Conservation (phyloP, 2,329 filamentous ascomycete genomes). For the Talaromyces sp. region DNA sequence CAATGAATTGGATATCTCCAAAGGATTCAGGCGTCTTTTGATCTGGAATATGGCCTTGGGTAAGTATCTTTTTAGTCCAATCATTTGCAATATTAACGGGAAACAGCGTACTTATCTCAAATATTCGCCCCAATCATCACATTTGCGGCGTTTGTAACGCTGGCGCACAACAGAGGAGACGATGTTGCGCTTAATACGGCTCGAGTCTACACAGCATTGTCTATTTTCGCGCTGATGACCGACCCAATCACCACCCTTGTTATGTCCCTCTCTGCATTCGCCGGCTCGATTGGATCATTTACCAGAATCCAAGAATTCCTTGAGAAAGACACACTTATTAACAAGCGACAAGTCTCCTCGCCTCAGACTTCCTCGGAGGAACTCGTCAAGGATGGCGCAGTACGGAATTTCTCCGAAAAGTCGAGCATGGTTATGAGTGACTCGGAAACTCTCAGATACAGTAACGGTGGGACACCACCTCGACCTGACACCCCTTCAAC, state of each 20-base stretch:
- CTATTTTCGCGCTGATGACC: conserved; percentile 22
- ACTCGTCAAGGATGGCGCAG: conserved; percentile 14
- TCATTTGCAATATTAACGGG: conserved; percentile 1
- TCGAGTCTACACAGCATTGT: conserved; percentile 23
- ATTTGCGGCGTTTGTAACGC: conserved; percentile 19
- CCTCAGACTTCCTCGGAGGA: conserved; percentile 5
- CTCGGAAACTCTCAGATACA: conserved; percentile 15
- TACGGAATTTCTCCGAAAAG: conserved; percentile 18
- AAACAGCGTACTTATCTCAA: conserved; percentile 32
- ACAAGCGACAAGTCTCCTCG: background rate
- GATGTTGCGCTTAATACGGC: conserved; percentile 22
- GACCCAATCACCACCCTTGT: conserved; percentile 20
- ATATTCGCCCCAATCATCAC: conserved; percentile 35
- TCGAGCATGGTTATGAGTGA: conserved; percentile 19
- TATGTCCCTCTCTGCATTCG: conserved; percentile 27
- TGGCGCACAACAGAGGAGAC: conserved; percentile 12
- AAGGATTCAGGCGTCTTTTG: conserved; percentile 36
- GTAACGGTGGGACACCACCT: conserved; percentile 16
- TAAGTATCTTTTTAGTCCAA: conserved; percentile 13
- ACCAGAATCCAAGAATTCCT: conserved; percentile 36
- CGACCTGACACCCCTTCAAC: conserved; percentile 12
- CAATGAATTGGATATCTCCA: conserved; percentile 38
- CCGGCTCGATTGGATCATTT: conserved; percentile 36
- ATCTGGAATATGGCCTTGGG: conserved; percentile 38
- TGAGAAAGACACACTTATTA: conserved; percentile 15